These are phyloP conservation scores for Balakata baccata DNA, from an alignment of 345 rosid genomes.

Conservation along the genomic window DNA sequence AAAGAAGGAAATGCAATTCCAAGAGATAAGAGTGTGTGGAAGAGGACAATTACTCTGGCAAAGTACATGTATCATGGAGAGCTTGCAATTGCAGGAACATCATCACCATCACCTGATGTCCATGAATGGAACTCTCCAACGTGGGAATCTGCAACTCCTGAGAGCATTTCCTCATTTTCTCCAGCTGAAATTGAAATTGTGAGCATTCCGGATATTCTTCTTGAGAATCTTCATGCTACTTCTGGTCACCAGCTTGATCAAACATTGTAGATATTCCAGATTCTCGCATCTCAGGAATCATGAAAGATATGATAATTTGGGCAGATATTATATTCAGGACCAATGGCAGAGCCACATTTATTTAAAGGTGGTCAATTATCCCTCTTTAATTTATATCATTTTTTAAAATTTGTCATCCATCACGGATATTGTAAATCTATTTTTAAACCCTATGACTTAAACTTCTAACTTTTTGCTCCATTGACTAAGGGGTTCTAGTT, in stretches of 20 bases:
- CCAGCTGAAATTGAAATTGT: conserved; percentile 5
- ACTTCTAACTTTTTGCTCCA: too few species aligned
- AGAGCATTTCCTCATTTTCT: background rate
- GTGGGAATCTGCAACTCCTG: conserved; percentile 14
- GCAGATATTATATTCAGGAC: background rate
- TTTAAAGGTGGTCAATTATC: too few species aligned
- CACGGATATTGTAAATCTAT: too few species aligned
- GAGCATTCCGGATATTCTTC: conserved; percentile 2
- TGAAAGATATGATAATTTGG: background rate
- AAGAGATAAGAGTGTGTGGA: conserved; percentile 15
- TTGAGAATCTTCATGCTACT: background rate
- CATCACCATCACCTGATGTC: conserved; percentile 1
- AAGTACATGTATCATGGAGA: conserved; percentile 16
- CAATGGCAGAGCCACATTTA: too few species aligned
- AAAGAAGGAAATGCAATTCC: too few species aligned
- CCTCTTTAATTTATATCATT: too few species aligned
- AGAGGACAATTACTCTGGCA: conserved; percentile 12
- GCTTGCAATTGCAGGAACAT: background rate
- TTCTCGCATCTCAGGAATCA: background rate
- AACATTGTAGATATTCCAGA: background rate
- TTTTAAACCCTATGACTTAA: too few species aligned
- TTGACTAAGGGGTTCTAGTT: too few species aligned
- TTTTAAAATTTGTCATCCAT: too few species aligned
- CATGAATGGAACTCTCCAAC: conserved; percentile 16
- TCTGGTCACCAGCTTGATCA: background rate